These are phyloP conservation scores for Bullera alba DNA, from an alignment of 768 basidiomycete species.

Conservation along the genomic window DNA sequence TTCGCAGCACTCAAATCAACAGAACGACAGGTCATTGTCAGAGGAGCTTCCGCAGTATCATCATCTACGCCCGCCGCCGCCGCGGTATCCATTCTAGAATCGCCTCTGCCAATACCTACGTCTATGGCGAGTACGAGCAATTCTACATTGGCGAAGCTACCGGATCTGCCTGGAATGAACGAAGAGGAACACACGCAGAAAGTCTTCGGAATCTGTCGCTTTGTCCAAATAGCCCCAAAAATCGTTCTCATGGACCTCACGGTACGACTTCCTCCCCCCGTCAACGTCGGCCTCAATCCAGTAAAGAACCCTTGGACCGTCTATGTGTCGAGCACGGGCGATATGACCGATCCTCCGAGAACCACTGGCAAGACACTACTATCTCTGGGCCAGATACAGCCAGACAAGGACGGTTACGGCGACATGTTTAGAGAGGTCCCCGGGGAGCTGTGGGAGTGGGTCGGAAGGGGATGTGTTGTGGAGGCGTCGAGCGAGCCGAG, in stretches of 20 bases:
- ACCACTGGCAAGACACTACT: conserved; percentile 34
- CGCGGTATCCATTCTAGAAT: conserved; percentile 44
- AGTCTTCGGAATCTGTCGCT: conserved; percentile 44
- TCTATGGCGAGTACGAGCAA: conserved; percentile 27
- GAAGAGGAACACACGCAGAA: conserved; percentile 40
- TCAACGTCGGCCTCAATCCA: conserved; percentile 20
- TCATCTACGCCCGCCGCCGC: conserved; percentile 21
- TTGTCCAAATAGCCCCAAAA: conserved; percentile 42
- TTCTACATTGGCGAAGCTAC: no score
- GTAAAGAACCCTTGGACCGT: conserved; percentile 26
- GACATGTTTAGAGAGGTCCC: conserved; percentile 42
- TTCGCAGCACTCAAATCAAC: conserved; percentile 36
- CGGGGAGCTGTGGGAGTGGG: conserved; percentile 43
- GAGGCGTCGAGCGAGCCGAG: conserved; percentile 12
- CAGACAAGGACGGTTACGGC: conserved; percentile 43
- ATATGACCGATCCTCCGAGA: conserved; percentile 38
- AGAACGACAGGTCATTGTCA: conserved; percentile 40
- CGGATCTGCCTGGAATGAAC: conserved; percentile 27
- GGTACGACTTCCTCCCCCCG: conserved; percentile 37
- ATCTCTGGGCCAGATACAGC: conserved; percentile 22
- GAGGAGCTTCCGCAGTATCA: conserved; percentile 29
- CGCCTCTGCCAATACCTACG: conserved; percentile 36
- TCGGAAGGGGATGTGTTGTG: conserved; percentile 43
- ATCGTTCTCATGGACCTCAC: conserved; percentile 43
- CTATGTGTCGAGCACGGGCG: conserved; percentile 40